Conservation (phyloP, 2,329 filamentous ascomycete genomes). For the Ploettnerulaceae sp. region DNA sequence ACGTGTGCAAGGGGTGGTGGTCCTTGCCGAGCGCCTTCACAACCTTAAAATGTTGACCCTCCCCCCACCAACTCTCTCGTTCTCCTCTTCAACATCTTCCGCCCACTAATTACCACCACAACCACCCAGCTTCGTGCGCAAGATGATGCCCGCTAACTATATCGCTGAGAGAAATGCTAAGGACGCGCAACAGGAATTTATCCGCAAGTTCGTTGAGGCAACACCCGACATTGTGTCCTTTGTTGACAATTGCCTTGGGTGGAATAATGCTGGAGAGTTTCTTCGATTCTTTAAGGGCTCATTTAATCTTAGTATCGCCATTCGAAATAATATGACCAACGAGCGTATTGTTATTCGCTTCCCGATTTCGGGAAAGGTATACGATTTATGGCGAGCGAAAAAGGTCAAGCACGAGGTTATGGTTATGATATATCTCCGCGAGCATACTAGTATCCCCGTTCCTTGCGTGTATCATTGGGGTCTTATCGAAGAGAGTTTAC, state of each 20-base stretch:
- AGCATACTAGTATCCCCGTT: slow-evolving; percentile 4
- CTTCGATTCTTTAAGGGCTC: slow-evolving; percentile 13
- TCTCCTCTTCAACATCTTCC: slow-evolving; percentile 2
- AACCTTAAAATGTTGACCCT: not conserved
- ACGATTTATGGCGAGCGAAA: slow-evolving; percentile 4
- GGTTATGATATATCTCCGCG: slow-evolving; percentile 4
- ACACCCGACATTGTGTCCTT: slow-evolving; percentile 8
- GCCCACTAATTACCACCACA: not conserved
- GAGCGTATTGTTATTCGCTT: slow-evolving; percentile 12
- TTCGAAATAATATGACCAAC: slow-evolving; percentile 1
- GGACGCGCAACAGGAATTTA: slow-evolving; percentile 8
- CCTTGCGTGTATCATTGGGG: slow-evolving; percentile 8
- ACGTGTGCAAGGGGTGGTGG: not conserved
- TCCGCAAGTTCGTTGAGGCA: slow-evolving; percentile 8
- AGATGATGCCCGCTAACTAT: slow-evolving; percentile 9
- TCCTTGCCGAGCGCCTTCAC: not conserved
- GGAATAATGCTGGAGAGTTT: slow-evolving; percentile 10
- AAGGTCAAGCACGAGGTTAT: slow-evolving; percentile 12
- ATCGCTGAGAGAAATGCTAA: slow-evolving; percentile 9
- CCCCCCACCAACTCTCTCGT: slow-evolving; percentile 1
- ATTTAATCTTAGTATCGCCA: slow-evolving; percentile 11
- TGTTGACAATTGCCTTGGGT: slow-evolving; percentile 11
- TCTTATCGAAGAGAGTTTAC: slow-evolving; percentile 9
- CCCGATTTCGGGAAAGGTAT: slow-evolving; percentile 4
- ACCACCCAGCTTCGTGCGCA: slow-evolving; percentile 2